phyloP scores from a whole-genome alignment of 1,284 basidiomycete species.

The Leucoagaricus sp. region DNA sequence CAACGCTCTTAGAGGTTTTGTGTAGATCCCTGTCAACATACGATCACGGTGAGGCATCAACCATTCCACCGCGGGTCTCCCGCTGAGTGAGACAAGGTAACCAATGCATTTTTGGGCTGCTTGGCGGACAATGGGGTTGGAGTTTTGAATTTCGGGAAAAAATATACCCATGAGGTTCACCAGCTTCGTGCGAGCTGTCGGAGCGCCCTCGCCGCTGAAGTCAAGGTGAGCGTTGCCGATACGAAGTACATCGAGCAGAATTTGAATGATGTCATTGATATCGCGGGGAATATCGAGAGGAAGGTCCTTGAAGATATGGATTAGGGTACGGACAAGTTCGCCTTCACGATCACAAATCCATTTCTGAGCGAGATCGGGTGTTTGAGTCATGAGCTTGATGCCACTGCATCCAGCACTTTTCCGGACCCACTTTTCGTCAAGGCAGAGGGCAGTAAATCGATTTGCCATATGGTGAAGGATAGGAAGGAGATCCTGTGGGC shows the following conservation, averaged over 20 bases:
- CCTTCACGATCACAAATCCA: conserved; percentile 91
- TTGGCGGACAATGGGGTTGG: conserved; percentile 85
- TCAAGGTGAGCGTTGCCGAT: conserved; percentile 64
- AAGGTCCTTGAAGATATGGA: conserved; percentile 96
- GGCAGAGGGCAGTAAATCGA: conserved; percentile 81
- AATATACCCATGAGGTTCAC: conserved; percentile 80
- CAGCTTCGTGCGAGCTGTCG: conserved; percentile 53
- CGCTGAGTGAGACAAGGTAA: conserved; percentile 77
- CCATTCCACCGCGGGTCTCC: conserved; percentile 76
- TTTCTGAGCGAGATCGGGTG: conserved; percentile 70
- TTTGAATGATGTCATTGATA: conserved; percentile 78
- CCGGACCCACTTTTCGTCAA: conserved; percentile 86
- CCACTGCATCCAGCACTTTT: conserved; percentile 89
- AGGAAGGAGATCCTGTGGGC: conserved; percentile 55
- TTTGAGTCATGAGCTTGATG: conserved; percentile 76
- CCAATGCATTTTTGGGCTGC: conserved; percentile 85
- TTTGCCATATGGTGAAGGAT: conserved; percentile 80
- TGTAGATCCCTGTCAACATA: conserved; percentile 89
- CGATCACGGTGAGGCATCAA: conserved; percentile 87
- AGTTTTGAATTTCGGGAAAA: conserved; percentile 87
- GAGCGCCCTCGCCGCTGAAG: conserved; percentile 39
- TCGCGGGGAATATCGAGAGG: conserved; percentile 88
- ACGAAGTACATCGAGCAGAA: conserved; percentile 77
- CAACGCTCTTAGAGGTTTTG: conserved; percentile 95
- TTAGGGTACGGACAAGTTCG: conserved; percentile 88